A percentile compares a stretch with the other conserved stretches of the same genome.
Evolutionary conservation across 768 basidiomycete genomes (phyloP).

Genomic region (Leccinum imitatum): DNA sequence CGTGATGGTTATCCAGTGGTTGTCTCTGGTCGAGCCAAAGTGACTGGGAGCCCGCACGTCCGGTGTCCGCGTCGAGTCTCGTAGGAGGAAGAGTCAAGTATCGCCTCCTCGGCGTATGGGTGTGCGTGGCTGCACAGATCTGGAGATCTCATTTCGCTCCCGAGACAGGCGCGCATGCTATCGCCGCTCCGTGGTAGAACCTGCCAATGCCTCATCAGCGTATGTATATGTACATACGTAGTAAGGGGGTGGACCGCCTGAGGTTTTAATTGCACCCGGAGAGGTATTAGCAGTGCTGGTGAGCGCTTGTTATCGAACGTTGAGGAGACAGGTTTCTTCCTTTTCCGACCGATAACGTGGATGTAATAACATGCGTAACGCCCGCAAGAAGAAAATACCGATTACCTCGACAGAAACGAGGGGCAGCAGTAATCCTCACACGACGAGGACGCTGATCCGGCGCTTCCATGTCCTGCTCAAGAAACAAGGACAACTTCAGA

Average conservation of each 20-base stretch:
- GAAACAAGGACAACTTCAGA: conserved; percentile 54
- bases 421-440: conserved; percentile 51
- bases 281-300: too few species aligned
- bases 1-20: background rate
- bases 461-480: conserved; percentile 81
- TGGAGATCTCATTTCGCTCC: background rate
- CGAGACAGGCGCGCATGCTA: background rate
- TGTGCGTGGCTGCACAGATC: too few species aligned
- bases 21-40: background rate
- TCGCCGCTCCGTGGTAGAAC: too few species aligned
- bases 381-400: conserved; percentile 45
- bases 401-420: conserved; percentile 34
- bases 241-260: too few species aligned
- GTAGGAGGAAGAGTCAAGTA: too few species aligned
- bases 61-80: too few species aligned
- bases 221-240: too few species aligned
- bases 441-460: conserved; percentile 73
- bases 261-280: too few species aligned
- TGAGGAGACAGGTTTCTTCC: background rate
- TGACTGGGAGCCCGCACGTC: too few species aligned
- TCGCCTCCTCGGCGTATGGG: too few species aligned
- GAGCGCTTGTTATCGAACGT: too few species aligned
- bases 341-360: background rate
- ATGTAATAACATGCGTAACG: conserved; percentile 13
- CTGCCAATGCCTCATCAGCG: too few species aligned